Evolutionary conservation across 2,329 filamentous ascomycete genomes (phyloP), one percentile per base, ranked within the genome.

Genomic region (Sporothrix euskadiensis): DNA sequence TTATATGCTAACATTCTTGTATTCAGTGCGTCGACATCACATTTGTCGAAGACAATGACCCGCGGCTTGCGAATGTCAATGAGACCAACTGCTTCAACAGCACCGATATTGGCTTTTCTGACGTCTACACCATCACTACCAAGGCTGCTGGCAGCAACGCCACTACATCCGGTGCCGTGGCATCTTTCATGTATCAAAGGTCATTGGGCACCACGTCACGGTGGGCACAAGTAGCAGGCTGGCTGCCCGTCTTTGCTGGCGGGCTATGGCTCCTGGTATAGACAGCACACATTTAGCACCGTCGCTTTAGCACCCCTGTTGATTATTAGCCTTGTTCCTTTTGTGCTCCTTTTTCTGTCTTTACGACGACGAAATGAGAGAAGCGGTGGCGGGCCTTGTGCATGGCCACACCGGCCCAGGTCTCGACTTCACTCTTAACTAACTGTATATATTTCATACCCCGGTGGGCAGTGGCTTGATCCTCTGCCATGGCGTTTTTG

Each of bases 11-110:
- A 69, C 16, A n/a, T 39, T 70, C 71, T 76, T 26, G 8, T 47
- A 16, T 16, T 5, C 41, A 97, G 94, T 98, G 96, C 80, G 94
- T 97, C 77, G 95, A 98, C 80, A 97, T 98, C 78, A 95, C 92
- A 65, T 97, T 98, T 78, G 93, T 91, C 66, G 92, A 94, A 1
- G 92, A 92, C 32, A 84, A 89, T 78, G 91, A 97, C 80, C 76
- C 82, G 54, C 83, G 83, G 63, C 89, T 97, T 69, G 85, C 84
- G 73, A 85, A 91, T 77, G 92, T 98, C 77, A 97, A 92, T 80
- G 84, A 86, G 74, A 87, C 89, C 16, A 98, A 97, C 83, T 98
- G 95, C 86, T 94, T 91, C 86, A 98, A 98, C 84, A 93, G 91
- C 74, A 90, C 88, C 63, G 85, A 93, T 73, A 89, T 97, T 77